Conservation (phyloP, 768 basidiomycete species). For the Mycena alexandri region DNA sequence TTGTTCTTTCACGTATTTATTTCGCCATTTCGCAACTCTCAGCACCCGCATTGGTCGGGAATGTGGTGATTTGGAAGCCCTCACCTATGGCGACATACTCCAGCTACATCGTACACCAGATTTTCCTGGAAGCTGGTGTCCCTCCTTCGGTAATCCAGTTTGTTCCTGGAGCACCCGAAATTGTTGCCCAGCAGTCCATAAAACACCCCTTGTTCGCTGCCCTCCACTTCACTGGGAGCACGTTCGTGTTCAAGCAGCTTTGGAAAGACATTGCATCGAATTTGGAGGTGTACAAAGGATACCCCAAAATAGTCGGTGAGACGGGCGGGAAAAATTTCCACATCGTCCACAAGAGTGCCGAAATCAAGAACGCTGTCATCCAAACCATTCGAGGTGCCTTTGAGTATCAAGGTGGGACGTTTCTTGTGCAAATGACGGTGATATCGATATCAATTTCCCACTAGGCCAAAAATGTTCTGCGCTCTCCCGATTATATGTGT, state of each 20-base stretch:
- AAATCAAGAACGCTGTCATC: slow-evolving; percentile 89
- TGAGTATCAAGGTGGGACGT: slow-evolving; percentile 87
- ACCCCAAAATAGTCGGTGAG: slow-evolving; percentile 97
- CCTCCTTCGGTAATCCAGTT: slow-evolving; percentile 98
- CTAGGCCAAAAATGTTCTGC: slow-evolving; percentile 97
- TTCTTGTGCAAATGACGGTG: neutral
- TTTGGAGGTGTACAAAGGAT: slow-evolving; percentile 87
- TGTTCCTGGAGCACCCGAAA: slow-evolving; percentile 87
- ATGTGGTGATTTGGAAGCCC: slow-evolving; percentile 97
- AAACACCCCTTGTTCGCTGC: slow-evolving; percentile 84
- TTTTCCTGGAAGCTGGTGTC: slow-evolving; percentile 93
- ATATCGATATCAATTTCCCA: neutral
- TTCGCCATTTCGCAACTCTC: slow-evolving; percentile 16
- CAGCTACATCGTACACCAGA: slow-evolving; percentile 92
- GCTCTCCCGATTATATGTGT: slow-evolving; percentile 90
- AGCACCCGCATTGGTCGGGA: slow-evolving; percentile 95
- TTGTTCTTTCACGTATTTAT: slow-evolving; percentile 13
- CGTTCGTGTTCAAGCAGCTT: slow-evolving; percentile 92
- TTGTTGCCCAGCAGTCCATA: slow-evolving; percentile 85
- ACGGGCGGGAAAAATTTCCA: slow-evolving; percentile 99
- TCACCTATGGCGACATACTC: slow-evolving; percentile 96
- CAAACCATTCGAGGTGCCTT: slow-evolving; percentile 92
- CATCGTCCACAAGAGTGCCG: slow-evolving; percentile 88
- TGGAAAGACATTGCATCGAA: slow-evolving; percentile 97
- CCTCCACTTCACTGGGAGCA: slow-evolving; percentile 97